phyloP scores from a whole-genome alignment of 176 grass and related monocot genomes.

The Panicum miliaceum region DNA sequence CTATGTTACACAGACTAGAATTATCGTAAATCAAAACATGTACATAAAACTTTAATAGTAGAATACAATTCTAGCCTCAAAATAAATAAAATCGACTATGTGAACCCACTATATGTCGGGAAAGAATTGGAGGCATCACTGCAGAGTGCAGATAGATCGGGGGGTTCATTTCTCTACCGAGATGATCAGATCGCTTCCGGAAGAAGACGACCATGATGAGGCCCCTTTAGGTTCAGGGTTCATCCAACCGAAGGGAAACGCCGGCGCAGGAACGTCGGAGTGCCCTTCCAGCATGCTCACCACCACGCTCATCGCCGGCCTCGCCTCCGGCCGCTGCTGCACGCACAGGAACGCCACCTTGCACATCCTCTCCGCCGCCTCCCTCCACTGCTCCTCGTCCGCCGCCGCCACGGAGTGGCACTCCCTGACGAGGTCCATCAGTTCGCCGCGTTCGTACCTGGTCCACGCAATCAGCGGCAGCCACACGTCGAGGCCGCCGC shows the following conservation, averaged over 20 bases:
- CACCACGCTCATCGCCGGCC: background rate
- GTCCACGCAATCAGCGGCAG: background rate
- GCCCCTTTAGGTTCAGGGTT: background rate
- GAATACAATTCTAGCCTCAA: too few relatives aligned
- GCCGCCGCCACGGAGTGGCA: background rate
- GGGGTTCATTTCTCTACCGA: too few relatives aligned
- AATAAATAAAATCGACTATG: too few relatives aligned
- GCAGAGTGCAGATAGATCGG: too few relatives aligned
- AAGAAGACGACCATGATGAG: background rate
- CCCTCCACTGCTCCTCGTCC: background rate
- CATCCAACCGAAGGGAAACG: background rate
- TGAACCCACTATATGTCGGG: too few relatives aligned
- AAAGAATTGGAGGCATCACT: too few relatives aligned
- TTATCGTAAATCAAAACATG: too few relatives aligned
- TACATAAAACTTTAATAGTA: too few relatives aligned
- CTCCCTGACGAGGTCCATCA: background rate
- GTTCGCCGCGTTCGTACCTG: background rate
- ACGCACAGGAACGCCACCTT: background rate
- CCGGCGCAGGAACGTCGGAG: background rate
- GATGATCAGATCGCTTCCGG: background rate
- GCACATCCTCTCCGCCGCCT: background rate
- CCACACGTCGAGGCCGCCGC: too few relatives aligned
- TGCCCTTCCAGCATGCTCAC: background rate
- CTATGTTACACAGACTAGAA: too few relatives aligned
- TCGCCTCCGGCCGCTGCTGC: background rate